Percentiles rank a stretch among this genome's conserved stretches.
phyloP scores from a whole-genome alignment of 2,329 filamentous ascomycete species.

The Paracorniculantispora psalliotae region DNA sequence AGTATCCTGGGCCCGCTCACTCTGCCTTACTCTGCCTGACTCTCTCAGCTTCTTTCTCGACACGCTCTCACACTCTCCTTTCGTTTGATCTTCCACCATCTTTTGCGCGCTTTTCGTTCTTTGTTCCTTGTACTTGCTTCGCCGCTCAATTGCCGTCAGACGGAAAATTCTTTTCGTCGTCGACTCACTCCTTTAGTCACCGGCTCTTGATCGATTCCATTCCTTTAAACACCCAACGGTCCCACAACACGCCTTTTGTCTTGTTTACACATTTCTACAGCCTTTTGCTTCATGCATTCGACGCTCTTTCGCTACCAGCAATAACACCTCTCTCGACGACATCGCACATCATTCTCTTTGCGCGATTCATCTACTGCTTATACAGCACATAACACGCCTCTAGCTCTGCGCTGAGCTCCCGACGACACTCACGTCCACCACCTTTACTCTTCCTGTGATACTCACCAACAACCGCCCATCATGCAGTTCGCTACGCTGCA shows the following conservation, averaged over 20 bases:
- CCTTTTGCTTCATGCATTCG: background rate
- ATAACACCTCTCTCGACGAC: background rate
- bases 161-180: background rate
- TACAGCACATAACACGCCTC: background rate
- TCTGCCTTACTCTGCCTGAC: too few species aligned
- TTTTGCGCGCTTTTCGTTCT: background rate
- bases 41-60: background rate
- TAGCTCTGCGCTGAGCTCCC: background rate
- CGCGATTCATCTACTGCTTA: background rate
- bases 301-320: background rate
- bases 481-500: conserved; percentile 12
- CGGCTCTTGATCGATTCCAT: background rate
- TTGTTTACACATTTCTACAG: background rate
- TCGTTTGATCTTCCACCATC: background rate
- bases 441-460: background rate
- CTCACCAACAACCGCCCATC: background rate
- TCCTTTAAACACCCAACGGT: background rate
- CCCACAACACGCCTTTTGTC: background rate
- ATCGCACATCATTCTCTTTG: background rate
- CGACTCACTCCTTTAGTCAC: background rate
- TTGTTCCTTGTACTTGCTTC: background rate
- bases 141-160: background rate
- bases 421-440: background rate
- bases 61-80: background rate
- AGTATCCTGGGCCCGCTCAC: too few species aligned